Conservation (phyloP, 257 asterid species). For the Fraxinus quadrangulata region DNA sequence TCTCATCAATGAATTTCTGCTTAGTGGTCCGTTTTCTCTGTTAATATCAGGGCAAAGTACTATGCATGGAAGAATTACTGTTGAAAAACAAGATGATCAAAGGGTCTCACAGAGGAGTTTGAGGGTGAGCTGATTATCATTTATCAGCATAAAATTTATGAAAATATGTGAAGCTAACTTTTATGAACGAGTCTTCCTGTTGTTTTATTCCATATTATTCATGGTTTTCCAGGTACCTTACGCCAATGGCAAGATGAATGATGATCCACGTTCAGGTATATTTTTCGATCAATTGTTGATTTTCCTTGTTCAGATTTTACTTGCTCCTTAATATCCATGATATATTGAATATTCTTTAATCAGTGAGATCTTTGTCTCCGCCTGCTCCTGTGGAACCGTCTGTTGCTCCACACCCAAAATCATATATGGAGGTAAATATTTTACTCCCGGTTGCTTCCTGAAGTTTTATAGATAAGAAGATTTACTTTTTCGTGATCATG, state of each 20-base stretch:
- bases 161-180: background rate
- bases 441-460: conserved; percentile 7
- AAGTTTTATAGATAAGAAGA: background rate
- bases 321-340: conserved; percentile 7
- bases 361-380: conserved; percentile 75
- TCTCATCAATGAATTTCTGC: conserved; percentile 23
- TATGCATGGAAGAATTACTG: conserved; percentile 38
- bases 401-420: conserved; percentile 71
- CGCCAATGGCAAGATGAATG: conserved; percentile 66
- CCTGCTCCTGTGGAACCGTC: conserved; percentile 72
- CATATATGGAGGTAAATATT: conserved; percentile 81
- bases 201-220: conserved; percentile 25
- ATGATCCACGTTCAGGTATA: conserved; percentile 64
- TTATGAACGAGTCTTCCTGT: conserved; percentile 4
- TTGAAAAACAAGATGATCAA: conserved; percentile 44
- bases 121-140: conserved; percentile 50
- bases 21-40: conserved; percentile 26
- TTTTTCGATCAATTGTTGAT: conserved; percentile 21
- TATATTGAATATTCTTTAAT: conserved; percentile 25
- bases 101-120: conserved; percentile 49
- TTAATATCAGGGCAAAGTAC: conserved; percentile 58
- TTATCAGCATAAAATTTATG: background rate
- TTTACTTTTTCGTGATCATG: background rate
- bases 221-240: conserved; percentile 65
- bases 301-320: background rate